Conservation (phyloP, 371 early-diverging fungal genomes). For the Mortierella sp. region DNA sequence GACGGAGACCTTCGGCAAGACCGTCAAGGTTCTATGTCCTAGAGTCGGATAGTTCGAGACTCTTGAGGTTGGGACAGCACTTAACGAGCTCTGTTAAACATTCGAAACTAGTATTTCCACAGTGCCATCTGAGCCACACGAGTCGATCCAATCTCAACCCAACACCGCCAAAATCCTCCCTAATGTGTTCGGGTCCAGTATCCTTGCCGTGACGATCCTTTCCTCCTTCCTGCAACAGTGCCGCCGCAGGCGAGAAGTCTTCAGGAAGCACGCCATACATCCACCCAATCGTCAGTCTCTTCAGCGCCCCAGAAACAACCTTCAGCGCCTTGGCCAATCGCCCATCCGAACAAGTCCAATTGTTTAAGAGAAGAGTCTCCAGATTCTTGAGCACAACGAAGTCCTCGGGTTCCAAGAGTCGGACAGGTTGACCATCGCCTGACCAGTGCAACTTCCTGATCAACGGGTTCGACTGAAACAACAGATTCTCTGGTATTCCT, state of each 20-base stretch:
- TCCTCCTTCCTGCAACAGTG: background rate
- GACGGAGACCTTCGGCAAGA: background rate
- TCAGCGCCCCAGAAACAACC: background rate
- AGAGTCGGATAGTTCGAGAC: background rate
- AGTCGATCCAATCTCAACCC: too few species aligned
- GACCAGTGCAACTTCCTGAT: background rate
- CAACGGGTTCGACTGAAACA: background rate
- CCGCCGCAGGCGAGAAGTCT: background rate
- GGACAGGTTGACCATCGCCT: background rate
- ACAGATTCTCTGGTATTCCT: background rate
- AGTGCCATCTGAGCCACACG: too few species aligned
- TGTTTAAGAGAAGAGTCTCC: background rate
- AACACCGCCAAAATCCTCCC: too few species aligned
- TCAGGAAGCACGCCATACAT: background rate
- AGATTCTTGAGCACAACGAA: background rate
- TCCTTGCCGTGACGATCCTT: background rate
- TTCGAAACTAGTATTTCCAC: too few species aligned
- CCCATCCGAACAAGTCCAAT: background rate
- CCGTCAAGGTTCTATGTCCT: background rate
- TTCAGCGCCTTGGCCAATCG: background rate
- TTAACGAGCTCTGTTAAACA: background rate
- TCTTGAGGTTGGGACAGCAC: background rate
- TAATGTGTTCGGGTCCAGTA: background rate
- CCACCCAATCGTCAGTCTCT: background rate
- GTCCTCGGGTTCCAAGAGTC: background rate